Conservation (phyloP, 2,329 filamentous ascomycete species). For the Monosporascus sp. region DNA sequence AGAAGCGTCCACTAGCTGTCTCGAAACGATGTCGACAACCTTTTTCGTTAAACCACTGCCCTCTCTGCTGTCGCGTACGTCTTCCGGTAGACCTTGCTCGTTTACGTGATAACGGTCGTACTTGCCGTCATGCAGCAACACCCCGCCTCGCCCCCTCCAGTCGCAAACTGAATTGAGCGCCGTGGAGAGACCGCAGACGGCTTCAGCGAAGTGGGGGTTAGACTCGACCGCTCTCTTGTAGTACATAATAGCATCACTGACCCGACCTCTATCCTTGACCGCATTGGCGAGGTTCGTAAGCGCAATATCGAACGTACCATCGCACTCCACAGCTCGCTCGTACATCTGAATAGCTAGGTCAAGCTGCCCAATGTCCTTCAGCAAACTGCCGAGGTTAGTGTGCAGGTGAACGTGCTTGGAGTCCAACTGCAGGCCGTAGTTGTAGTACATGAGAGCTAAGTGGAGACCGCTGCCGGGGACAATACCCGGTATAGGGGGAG, state of each 20-base stretch:
- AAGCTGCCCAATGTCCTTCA: slow-evolving; percentile 94
- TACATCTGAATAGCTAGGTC: slow-evolving; percentile 95
- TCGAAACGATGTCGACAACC: slow-evolving; percentile 85
- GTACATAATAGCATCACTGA: slow-evolving; percentile 86
- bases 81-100: slow-evolving; percentile 73
- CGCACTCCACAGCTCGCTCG: slow-evolving; percentile 85
- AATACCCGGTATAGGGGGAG: slow-evolving; percentile 66
- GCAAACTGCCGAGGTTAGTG: slow-evolving; percentile 88
- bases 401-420: slow-evolving; percentile 90
- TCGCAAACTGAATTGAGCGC: slow-evolving; percentile 95
- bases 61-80: slow-evolving; percentile 57
- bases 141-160: slow-evolving; percentile 85
- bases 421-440: slow-evolving; percentile 86
- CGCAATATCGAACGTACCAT: slow-evolving; percentile 94
- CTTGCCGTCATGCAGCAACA: slow-evolving; percentile 65
- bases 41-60: slow-evolving; percentile 80
- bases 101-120: slow-evolving; percentile 93
- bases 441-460: slow-evolving; percentile 87
- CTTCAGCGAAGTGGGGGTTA: slow-evolving; percentile 96
- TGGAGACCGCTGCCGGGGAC: slow-evolving; percentile 80
- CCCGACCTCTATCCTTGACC: slow-evolving; percentile 90
- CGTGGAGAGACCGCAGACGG: slow-evolving; percentile 91
- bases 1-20: slow-evolving; percentile 81
- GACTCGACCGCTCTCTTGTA: slow-evolving; percentile 85
- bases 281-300: slow-evolving; percentile 95